These are phyloP conservation scores for Bretschneidera sinensis DNA, from an alignment of 345 rosid genomes.

Conservation along the genomic window DNA sequence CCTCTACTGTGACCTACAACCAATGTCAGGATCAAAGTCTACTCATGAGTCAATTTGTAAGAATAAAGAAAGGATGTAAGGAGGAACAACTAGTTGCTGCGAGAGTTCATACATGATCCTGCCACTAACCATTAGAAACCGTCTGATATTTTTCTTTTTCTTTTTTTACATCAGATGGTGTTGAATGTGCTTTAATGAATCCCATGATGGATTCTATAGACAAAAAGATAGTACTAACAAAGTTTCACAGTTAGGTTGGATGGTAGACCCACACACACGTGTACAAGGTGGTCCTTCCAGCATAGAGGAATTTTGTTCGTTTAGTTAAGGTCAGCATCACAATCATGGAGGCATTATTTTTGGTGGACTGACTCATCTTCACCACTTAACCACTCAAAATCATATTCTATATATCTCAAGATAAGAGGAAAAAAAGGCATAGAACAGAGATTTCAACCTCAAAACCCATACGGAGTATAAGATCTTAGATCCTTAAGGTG, in stretches of 20 bases:
- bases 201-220: background rate
- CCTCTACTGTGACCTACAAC: no score
- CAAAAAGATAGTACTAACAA: slow-evolving; percentile 14
- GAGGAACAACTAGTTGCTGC: background rate
- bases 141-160: no score
- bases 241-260: slow-evolving; percentile 30
- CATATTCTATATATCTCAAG: slow-evolving; percentile 6
- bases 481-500: slow-evolving; percentile 12
- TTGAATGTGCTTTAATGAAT: no score
- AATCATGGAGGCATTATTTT: slow-evolving; percentile 61
- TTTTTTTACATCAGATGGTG: no score
- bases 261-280: slow-evolving; percentile 48
- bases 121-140: no score
- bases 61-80: background rate
- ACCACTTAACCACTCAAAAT: slow-evolving; percentile 16
- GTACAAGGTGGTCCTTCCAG: slow-evolving; percentile 36
- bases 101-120: no score
- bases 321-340: slow-evolving; percentile 52
- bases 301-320: slow-evolving; percentile 30
- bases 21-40: no score
- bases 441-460: slow-evolving; percentile 36
- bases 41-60: slow-evolving; percentile 8
- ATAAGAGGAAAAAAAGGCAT: slow-evolving; percentile 19
- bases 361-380: slow-evolving; percentile 31
- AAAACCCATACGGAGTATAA: no score